Base-by-base conservation (phyloP, 2,329 filamentous ascomycete species). In the Verticillium zaregamsianum region DNA sequence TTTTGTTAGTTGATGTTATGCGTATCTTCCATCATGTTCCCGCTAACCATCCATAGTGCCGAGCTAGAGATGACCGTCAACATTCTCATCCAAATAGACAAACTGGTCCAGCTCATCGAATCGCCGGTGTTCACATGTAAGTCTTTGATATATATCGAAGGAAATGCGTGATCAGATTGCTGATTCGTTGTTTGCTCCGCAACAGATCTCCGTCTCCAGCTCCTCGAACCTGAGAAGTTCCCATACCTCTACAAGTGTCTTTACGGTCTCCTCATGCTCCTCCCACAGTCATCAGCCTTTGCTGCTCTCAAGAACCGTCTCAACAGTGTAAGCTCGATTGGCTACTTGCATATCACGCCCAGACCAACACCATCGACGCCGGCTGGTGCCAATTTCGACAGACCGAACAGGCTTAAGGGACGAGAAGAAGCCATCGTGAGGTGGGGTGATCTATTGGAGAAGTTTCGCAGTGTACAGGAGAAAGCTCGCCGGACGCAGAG, bases 61-160 rank as follows among this genome's bases (percentile, higher is more conserved):
- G 95, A 99, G 70, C 82, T 99, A 57, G 95, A 99, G 74, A 98
- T 99, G 92, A 98, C 94, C 0, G 95, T 99, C 68, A 97, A 97
- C 69, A 96, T 97, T 77, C 85, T 99, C 61, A 99, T 99, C 54
- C 96, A 99, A 74, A 97, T 99, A 68, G 95, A 99, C 76, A 99
- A 99, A 75, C 84, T 99, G 17, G 95, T 99, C 14, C 95, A 99
- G 74, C 83, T 99, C 17, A 87, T 99, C 45, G 95, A 99, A 74
- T 98, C 93, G 0, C 95, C 95, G 0, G 95, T 99, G 1, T 99
- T 99, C 71, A 99, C 95, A 56, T 99, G 92, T 96, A 76, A 77
- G 88, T 74, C 32, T 23, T 5, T 23, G 8, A 35, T 6, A 14
- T 20, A 3, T 11, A 8, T 52, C 12, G 12, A 12, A 11, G 3